Percentiles rank a stretch among this genome's conserved stretches.
Evolutionary conservation across 2,329 filamentous ascomycete genomes (phyloP).

Genomic region (Daldinia eschscholtzii): DNA sequence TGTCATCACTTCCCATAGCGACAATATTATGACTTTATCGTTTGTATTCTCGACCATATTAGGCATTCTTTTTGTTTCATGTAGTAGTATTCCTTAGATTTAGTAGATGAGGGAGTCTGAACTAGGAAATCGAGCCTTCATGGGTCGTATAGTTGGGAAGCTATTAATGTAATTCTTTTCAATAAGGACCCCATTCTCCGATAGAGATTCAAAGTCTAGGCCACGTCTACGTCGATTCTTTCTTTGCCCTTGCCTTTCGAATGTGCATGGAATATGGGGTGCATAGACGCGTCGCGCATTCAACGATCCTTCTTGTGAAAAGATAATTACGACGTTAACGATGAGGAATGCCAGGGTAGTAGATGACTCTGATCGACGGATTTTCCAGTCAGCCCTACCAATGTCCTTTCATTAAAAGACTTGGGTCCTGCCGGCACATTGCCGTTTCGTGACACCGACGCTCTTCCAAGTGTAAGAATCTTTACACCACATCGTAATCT

Average conservation of each 20-base stretch:
- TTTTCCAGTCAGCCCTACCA: conserved; percentile 40
- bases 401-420: conserved; percentile 14
- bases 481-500: conserved; percentile 8
- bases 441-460: background rate
- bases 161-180: background rate
- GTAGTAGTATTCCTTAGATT: conserved; percentile 11
- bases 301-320: conserved; percentile 21
- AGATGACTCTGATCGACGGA: conserved; percentile 15
- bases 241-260: background rate
- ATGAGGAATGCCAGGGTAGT: conserved; percentile 11
- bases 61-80: conserved; percentile 5
- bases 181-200: conserved; percentile 2
- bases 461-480: background rate
- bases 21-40: conserved; percentile 27
- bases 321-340: conserved; percentile 6
- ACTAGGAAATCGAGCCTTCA: background rate
- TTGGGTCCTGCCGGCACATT: conserved; percentile 11
- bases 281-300: conserved; percentile 26
- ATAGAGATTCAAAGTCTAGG: conserved; percentile 5
- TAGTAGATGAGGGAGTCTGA: conserved; percentile 9
- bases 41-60: conserved; percentile 12
- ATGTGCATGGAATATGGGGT: background rate
- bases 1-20: conserved; percentile 39
- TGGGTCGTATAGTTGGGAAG: background rate
- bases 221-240: background rate